Evolutionary conservation across 2,329 filamentous ascomycete genomes (phyloP).

Genomic region (Ophiocordyceps australis): DNA sequence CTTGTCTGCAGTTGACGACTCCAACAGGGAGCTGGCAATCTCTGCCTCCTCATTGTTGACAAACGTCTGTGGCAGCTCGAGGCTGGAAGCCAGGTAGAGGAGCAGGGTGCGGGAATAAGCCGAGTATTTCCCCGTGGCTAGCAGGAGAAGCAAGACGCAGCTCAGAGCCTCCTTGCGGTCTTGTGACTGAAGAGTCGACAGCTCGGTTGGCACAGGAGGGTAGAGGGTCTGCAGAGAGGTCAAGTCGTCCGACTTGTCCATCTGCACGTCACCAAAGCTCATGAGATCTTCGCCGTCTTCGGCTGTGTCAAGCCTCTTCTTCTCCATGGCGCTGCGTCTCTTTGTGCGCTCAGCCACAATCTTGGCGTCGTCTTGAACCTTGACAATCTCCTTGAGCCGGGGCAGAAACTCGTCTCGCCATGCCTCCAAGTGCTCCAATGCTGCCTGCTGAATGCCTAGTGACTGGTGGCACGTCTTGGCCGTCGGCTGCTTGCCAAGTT

Average conservation of each 20-base stretch:
- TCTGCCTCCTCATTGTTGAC: slow-evolving; percentile 55
- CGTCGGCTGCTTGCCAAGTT: slow-evolving; percentile 1
- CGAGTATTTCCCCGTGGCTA: slow-evolving; percentile 57
- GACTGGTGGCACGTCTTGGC: slow-evolving; percentile 9
- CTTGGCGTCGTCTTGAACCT: slow-evolving; percentile 27
- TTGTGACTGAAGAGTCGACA: slow-evolving; percentile 34
- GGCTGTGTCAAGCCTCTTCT: slow-evolving; percentile 14
- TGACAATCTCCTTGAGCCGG: slow-evolving; percentile 50
- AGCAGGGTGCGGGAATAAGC: slow-evolving; percentile 54
- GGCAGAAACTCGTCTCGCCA: slow-evolving; percentile 58
- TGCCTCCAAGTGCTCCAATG: slow-evolving; percentile 53
- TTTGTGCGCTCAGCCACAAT: slow-evolving; percentile 26
- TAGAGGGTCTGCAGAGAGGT: slow-evolving; percentile 30
- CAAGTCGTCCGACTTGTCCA: slow-evolving; percentile 18
- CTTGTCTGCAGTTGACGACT: slow-evolving; percentile 33
- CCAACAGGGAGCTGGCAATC: slow-evolving; percentile 57
- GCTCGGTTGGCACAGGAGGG: slow-evolving; percentile 31
- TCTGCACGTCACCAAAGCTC: slow-evolving; percentile 16
- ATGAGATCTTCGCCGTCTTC: slow-evolving; percentile 20
- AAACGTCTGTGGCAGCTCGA: slow-evolving; percentile 41
- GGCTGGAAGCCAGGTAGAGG: slow-evolving; percentile 47
- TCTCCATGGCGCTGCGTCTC: slow-evolving; percentile 22
- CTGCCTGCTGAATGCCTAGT: slow-evolving; percentile 24
- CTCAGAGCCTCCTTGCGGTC: slow-evolving; percentile 49
- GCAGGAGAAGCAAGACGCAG: slow-evolving; percentile 49